These are phyloP conservation scores for Immersiporthe knoxdaviesiana DNA, from an alignment of 2,329 filamentous ascomycete genomes.

Conservation along the genomic window DNA sequence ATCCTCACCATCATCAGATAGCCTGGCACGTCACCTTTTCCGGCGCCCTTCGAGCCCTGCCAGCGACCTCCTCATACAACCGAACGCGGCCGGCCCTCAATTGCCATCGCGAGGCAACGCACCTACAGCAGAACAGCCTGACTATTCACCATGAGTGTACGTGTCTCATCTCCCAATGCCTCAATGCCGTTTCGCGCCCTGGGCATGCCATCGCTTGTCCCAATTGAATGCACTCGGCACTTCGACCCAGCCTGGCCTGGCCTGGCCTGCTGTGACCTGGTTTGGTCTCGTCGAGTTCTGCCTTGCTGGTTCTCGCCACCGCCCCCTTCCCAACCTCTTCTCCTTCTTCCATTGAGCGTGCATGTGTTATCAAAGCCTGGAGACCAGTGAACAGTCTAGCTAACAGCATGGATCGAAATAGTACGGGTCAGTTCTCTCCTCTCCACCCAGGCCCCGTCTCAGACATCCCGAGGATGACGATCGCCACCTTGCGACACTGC, in stretches of 20 bases:
- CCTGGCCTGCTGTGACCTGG: neutral
- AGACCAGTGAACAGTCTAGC: slow-evolving; percentile 30
- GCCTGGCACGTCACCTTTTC: neutral
- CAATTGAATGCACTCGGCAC: neutral
- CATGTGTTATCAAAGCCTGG: neutral
- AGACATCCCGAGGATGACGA: neutral
- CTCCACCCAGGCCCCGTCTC: neutral
- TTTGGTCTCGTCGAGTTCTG: neutral
- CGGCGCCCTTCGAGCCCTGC: neutral
- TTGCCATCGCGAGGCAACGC: neutral
- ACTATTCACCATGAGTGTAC: slow-evolving; percentile 11
- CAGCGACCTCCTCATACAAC: neutral
- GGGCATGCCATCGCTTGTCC: neutral
- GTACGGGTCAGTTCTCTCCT: slow-evolving; percentile 56
- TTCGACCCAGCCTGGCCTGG: neutral
- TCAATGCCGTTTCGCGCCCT: neutral
- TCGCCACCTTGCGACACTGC: neutral
- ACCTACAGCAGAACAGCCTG: neutral
- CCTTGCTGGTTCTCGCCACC: neutral
- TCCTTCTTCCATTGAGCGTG: neutral
- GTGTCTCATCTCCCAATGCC: neutral
- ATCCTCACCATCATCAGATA: neutral
- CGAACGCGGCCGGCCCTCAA: neutral
- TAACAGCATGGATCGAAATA: slow-evolving; percentile 51
- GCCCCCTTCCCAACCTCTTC: neutral